Conservation (phyloP, 129 eudicot species). For the Flaveria bidentis region DNA sequence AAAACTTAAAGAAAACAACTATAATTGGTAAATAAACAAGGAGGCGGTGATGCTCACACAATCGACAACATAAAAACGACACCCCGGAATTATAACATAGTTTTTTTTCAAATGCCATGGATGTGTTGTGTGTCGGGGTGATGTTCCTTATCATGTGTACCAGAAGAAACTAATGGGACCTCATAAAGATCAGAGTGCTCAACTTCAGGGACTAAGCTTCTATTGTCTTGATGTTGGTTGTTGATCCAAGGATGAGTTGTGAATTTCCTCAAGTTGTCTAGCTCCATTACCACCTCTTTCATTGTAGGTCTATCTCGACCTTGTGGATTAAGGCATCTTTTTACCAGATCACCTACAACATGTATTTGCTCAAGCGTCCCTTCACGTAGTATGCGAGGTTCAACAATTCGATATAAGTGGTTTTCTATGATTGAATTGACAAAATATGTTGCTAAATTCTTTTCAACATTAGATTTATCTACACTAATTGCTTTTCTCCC, state of each 20-base stretch:
- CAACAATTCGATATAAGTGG: background rate
- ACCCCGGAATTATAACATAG: background rate
- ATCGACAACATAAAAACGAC: too few relatives aligned
- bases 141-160: background rate
- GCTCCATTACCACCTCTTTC: background rate
- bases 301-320: background rate
- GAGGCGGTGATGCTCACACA: too few relatives aligned
- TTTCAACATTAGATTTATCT: background rate
- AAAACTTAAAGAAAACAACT: too few relatives aligned
- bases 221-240: background rate
- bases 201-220: background rate
- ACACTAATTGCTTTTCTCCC: background rate
- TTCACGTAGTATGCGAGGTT: background rate
- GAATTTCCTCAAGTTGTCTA: background rate
- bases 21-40: background rate
- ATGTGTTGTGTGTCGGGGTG: background rate
- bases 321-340: background rate
- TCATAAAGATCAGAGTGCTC: background rate
- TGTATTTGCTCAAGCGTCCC: background rate
- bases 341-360: background rate
- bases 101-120: background rate
- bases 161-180: background rate
- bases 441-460: slow-evolving; percentile 10
- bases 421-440: background rate
- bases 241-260: background rate